Base-by-base conservation (phyloP, 2,329 filamentous ascomycete genomes). In the Penicillium italicum region DNA sequence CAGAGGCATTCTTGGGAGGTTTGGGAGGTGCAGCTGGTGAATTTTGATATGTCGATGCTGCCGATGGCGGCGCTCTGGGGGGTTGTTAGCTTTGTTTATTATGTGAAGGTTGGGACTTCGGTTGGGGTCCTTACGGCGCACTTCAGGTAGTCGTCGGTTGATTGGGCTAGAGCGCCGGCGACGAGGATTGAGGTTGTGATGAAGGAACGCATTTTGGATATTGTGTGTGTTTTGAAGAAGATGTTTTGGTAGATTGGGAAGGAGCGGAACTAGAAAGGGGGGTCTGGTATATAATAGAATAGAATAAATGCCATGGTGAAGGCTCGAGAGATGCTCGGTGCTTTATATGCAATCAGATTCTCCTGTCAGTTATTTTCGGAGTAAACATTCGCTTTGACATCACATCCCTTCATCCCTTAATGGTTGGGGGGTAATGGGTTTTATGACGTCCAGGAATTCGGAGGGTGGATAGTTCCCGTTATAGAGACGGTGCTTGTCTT, bases 101-200 rank as follows among this genome's bases (percentile, higher is more conserved):
- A 5, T 30, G 26, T n/a, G n/a, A n/a, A n/a, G 20, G 7, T 11
- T 11, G 14, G 24, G 8, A 20, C 24, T 22, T 28, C n/a, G n/a
- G n/a, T n/a, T n/a, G n/a, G n/a, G 11, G 20, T 12, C 28, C 63
- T 56, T 61, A 65, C 63, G 30, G 57, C 59, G 28, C 64, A 66
- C 4, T 52, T 41, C 7, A 61, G 16, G 43, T 58, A 57, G 41
- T 61, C 55, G 4, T 9, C 11, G 5, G 50, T 47, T 18, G 37
- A 26, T 18, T 55, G 45, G 18, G 63, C 58, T 20, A 53, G 45
- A 24, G 55, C 50, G 24, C 62, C 54, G 22, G 59, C 55, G 5
- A 60, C 31, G 38, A 66, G 37, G 30, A 66, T 12, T 30, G 62
- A 50, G 26, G 47, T 47, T 26, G 58, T 41, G 34, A 64, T 49